A percentile compares a stretch with the other conserved stretches of the same genome.
Conservation (phyloP, 345 rosid species). For the Eucalyptus virginea region DNA sequence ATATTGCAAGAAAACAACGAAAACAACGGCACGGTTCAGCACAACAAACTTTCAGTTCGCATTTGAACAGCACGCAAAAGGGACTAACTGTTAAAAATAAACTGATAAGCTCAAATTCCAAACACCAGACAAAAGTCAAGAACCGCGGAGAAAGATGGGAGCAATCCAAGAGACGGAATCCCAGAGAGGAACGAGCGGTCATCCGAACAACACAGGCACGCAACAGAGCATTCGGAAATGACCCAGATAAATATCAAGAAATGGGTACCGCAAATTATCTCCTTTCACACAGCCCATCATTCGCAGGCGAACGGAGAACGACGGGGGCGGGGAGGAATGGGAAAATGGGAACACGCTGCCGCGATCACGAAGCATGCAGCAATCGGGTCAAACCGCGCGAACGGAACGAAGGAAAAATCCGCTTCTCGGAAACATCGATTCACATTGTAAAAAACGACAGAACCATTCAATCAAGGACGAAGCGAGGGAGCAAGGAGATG, state of each 20-base stretch:
- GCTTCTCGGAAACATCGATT: not conserved
- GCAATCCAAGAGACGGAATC: not conserved
- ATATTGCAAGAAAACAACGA: not conserved
- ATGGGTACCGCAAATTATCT: not conserved
- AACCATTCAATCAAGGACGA: not conserved
- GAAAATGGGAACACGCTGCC: not conserved
- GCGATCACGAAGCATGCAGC: not conserved
- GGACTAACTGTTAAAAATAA: not conserved
- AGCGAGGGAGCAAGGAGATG: not conserved
- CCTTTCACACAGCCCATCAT: not conserved
- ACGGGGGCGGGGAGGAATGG: not conserved
- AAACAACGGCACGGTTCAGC: not conserved
- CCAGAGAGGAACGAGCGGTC: not conserved
- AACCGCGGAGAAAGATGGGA: not conserved
- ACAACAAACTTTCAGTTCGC: not conserved
- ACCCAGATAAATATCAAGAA: not conserved
- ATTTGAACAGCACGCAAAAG: not conserved
- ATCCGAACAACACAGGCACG: not conserved
- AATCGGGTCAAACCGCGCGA: not conserved
- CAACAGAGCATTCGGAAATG: not conserved
- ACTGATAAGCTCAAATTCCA: not conserved
- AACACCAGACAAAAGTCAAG: not conserved
- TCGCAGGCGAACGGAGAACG: not conserved
- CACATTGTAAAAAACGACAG: not conserved
- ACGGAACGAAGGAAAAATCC: not conserved